Conservation (phyloP, 768 basidiomycete species). For the Cytidiella melzeri region DNA sequence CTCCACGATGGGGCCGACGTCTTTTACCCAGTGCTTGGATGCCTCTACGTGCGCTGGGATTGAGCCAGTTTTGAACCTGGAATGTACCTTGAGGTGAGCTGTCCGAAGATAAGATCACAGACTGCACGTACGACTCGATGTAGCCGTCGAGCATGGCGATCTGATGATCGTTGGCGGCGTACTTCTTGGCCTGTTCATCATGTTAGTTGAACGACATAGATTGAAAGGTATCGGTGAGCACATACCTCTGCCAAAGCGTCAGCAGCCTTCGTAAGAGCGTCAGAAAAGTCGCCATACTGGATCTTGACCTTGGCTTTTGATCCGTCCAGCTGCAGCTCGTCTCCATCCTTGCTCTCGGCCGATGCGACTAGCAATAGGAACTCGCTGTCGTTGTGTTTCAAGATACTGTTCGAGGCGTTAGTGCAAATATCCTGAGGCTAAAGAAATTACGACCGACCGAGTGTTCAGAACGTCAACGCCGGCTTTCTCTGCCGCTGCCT, state of each 20-base stretch:
- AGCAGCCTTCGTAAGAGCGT: slow-evolving; percentile 46
- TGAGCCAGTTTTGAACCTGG: slow-evolving; percentile 71
- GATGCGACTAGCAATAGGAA: slow-evolving; percentile 79
- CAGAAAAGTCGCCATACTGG: slow-evolving; percentile 72
- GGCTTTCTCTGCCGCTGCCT: slow-evolving; percentile 67
- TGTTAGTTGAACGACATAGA: no score
- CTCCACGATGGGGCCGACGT: slow-evolving; percentile 82
- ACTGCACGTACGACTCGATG: slow-evolving; percentile 56
- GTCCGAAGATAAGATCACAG: background rate
- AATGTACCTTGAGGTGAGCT: background rate
- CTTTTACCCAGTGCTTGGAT: slow-evolving; percentile 79
- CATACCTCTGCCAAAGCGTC: slow-evolving; percentile 54
- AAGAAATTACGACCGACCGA: slow-evolving; percentile 38
- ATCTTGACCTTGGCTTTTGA: slow-evolving; percentile 49
- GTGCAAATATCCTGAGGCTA: background rate
- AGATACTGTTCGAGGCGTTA: slow-evolving; percentile 40
- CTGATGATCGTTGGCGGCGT: slow-evolving; percentile 70
- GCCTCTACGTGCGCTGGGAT: slow-evolving; percentile 76
- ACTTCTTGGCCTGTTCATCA: slow-evolving; percentile 71
- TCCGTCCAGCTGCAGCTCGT: slow-evolving; percentile 37
- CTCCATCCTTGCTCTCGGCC: slow-evolving; percentile 33
- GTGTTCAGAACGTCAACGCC: slow-evolving; percentile 79
- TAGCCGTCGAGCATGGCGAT: slow-evolving; percentile 70
- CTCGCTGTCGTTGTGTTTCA: slow-evolving; percentile 54
- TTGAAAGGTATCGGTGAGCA: background rate